These are phyloP conservation scores for Lupinus albus DNA, from an alignment of 306 rosid species.

Conservation along the genomic window DNA sequence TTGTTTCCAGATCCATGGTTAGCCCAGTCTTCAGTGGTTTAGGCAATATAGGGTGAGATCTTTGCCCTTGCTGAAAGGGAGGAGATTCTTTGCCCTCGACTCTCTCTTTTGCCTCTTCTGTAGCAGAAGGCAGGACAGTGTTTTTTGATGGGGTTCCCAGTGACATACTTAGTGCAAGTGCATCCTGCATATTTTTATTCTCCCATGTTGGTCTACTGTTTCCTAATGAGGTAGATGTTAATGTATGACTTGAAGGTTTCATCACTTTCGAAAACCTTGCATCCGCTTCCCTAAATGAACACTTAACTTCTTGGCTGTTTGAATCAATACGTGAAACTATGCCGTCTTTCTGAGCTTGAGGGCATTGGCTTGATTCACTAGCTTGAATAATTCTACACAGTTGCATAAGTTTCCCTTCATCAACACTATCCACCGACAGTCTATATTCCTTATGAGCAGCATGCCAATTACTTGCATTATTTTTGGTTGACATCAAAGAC, in stretches of 20 bases:
- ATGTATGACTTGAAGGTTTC: slow-evolving; percentile 58
- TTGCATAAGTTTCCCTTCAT: slow-evolving; percentile 82
- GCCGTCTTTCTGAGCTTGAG: slow-evolving; percentile 56
- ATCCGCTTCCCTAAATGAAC: slow-evolving; percentile 52
- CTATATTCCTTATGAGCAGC: slow-evolving; percentile 56
- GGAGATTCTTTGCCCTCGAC: slow-evolving; percentile 63
- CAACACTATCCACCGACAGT: slow-evolving; percentile 47
- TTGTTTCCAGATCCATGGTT: slow-evolving; percentile 53
- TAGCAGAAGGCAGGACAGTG: slow-evolving; percentile 58
- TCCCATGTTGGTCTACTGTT: slow-evolving; percentile 57
- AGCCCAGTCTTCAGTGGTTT: slow-evolving; percentile 59
- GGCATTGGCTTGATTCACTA: slow-evolving; percentile 57
- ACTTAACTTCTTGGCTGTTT: slow-evolving; percentile 49
- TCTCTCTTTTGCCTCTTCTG: slow-evolving; percentile 59
- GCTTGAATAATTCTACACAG: slow-evolving; percentile 83
- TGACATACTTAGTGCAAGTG: slow-evolving; percentile 62
- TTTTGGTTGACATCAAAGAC: slow-evolving; percentile 48
- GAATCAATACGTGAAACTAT: slow-evolving; percentile 45
- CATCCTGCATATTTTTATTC: slow-evolving; percentile 53
- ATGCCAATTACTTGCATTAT: slow-evolving; percentile 48
- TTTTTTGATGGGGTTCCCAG: slow-evolving; percentile 66
- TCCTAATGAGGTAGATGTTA: slow-evolving; percentile 59
- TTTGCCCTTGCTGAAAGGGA: slow-evolving; percentile 64
- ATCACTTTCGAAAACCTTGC: slow-evolving; percentile 54
- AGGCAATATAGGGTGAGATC: slow-evolving; percentile 70